Conservation (phyloP, 768 basidiomycete species). For the Phylloporus sp. region DNA sequence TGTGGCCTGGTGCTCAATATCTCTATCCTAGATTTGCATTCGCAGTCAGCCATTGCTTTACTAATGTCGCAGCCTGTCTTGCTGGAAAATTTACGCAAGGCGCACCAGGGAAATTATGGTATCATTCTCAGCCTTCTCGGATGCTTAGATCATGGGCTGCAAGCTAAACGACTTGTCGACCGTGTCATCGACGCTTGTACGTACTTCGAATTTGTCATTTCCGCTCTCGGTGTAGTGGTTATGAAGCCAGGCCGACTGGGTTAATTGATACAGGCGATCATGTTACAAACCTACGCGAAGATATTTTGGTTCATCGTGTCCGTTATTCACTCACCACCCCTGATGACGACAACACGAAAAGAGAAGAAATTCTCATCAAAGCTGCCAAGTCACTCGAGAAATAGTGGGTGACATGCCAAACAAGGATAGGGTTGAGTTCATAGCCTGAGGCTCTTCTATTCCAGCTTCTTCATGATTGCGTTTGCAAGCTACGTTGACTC, state of each 20-base stretch:
- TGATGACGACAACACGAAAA: slow-evolving; percentile 53
- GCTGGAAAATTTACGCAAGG: slow-evolving; percentile 83
- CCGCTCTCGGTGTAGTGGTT: not conserved
- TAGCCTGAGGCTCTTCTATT: not conserved
- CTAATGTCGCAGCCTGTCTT: slow-evolving; percentile 77
- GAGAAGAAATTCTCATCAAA: slow-evolving; percentile 54
- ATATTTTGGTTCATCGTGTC: slow-evolving; percentile 77
- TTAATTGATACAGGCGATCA: slow-evolving; percentile 64
- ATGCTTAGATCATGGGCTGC: slow-evolving; percentile 83
- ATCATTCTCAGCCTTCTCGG: slow-evolving; percentile 88
- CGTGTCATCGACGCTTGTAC: slow-evolving; percentile 73
- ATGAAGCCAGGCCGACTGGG: slow-evolving; percentile 5
- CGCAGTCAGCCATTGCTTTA: slow-evolving; percentile 79
- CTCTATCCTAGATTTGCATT: slow-evolving; percentile 54
- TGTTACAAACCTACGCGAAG: slow-evolving; percentile 87
- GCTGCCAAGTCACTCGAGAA: slow-evolving; percentile 80
- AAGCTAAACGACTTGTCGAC: slow-evolving; percentile 88
- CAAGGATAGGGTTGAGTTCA: not conserved
- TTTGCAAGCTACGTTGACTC: slow-evolving; percentile 87
- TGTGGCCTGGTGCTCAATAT: not conserved
- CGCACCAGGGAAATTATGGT: slow-evolving; percentile 89
- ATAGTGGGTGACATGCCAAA: slow-evolving; percentile 57
- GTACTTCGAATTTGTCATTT: slow-evolving; percentile 17
- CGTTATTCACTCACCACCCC: slow-evolving; percentile 81
- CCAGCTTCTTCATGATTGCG: slow-evolving; percentile 88